phyloP scores from a whole-genome alignment of 2,329 filamentous ascomycete genomes.

The Cladosporium cucumerinum region DNA sequence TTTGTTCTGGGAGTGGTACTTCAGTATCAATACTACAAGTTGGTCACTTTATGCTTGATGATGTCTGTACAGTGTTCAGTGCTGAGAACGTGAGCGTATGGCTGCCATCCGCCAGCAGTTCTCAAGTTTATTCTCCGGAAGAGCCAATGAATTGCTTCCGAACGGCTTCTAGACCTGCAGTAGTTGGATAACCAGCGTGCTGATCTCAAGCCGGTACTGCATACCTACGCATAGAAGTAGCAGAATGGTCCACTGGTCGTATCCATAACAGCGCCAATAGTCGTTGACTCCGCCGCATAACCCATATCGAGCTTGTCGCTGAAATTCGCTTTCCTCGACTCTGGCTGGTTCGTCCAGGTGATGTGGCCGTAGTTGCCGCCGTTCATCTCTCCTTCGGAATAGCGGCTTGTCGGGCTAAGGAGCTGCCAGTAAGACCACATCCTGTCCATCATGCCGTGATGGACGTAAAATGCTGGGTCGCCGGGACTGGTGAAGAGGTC shows the following conservation, averaged over 20 bases:
- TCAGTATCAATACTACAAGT: not conserved
- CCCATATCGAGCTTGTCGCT: constrained; percentile 41
- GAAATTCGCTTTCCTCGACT: constrained; percentile 38
- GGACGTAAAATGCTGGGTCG: constrained; percentile 46
- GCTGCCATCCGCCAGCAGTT: rapidly evolving
- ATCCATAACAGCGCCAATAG: constrained; percentile 35
- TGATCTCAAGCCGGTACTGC: not conserved
- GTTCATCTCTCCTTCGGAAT: constrained; percentile 28
- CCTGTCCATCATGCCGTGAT: constrained; percentile 47
- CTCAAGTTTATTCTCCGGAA: not conserved
- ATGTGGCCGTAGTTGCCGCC: constrained; percentile 19
- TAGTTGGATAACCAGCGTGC: not conserved
- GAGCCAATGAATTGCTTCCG: not conserved
- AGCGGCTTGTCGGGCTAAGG: constrained; percentile 30
- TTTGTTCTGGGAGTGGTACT: not conserved
- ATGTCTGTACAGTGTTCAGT: not conserved
- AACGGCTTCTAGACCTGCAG: not conserved
- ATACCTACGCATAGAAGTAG: constrained; percentile 38
- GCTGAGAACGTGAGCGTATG: not conserved
- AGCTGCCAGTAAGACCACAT: constrained; percentile 37
- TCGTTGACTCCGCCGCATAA: constrained; percentile 12
- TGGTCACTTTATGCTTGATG: not conserved
- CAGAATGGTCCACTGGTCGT: constrained; percentile 46
- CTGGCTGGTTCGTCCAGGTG: constrained; percentile 12
- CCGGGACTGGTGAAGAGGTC: constrained; percentile 42